phyloP scores from a whole-genome alignment of 1,284 basidiomycete species.

The Trichosporon inkin region DNA sequence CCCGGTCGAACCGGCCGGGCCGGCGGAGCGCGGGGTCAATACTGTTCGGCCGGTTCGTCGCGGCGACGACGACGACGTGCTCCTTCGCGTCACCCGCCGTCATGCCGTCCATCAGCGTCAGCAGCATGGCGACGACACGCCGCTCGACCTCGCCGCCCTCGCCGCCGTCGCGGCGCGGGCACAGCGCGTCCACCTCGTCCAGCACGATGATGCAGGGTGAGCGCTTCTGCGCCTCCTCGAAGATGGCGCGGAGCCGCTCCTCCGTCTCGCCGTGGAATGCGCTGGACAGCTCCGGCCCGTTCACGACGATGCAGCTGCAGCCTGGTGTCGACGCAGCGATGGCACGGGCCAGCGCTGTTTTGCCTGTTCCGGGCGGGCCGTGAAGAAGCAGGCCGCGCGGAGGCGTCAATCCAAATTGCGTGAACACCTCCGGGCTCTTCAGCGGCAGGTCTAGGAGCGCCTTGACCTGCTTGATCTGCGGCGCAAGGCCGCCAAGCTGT shows the following conservation, averaged over 20 bases:
- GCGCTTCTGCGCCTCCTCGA: constrained; percentile 72
- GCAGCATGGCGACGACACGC: constrained; percentile 86
- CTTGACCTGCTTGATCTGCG: constrained; percentile 82
- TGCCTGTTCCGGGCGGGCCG: constrained; percentile 90
- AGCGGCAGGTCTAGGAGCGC: constrained; percentile 94
- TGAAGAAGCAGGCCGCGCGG: constrained; percentile 85
- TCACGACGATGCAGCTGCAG: constrained; percentile 79
- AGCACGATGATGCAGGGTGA: constrained; percentile 90
- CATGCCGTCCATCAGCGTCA: constrained; percentile 95
- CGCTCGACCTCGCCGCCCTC: constrained; percentile 89
- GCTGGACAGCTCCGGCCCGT: constrained; percentile 89
- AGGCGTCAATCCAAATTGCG: constrained; percentile 81
- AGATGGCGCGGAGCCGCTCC: constrained; percentile 80
- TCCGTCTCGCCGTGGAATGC: constrained; percentile 98
- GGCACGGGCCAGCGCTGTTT: constrained; percentile 85
- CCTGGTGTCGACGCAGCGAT: constrained; percentile 72
- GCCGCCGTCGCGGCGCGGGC: constrained; percentile 81
- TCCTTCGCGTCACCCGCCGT: constrained; percentile 49
- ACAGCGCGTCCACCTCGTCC: constrained; percentile 94
- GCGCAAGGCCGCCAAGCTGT: constrained; percentile 79
- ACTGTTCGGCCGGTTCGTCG: constrained; percentile 94
- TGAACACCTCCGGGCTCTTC: constrained; percentile 81
- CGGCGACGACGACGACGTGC: constrained; percentile 88
- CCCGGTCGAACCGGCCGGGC: constrained; percentile 92
- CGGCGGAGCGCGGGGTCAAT: constrained; percentile 92